Percentiles rank a stretch among this genome's conserved stretches.
Evolutionary conservation across 2,329 filamentous ascomycete species (phyloP).

Genomic region (Fusarium sp.): DNA sequence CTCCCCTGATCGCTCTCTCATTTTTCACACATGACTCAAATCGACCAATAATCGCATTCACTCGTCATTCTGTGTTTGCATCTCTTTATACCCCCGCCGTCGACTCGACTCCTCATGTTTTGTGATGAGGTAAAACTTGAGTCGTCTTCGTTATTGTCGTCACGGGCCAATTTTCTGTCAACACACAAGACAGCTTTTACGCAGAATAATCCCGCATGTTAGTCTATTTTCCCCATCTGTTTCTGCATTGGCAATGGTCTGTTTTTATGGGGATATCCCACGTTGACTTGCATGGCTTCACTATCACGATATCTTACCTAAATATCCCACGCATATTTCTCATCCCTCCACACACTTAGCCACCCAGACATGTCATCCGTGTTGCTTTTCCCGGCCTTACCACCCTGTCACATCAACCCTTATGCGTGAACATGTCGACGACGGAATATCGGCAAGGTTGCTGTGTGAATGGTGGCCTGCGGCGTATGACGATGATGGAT

Average conservation of each 20-base stretch:
- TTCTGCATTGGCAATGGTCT: background rate
- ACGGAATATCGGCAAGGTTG: constrained; percentile 15
- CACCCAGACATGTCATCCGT: constrained; percentile 14
- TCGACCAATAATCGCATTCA: constrained; percentile 3
- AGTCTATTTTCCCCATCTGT: background rate
- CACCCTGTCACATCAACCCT: constrained; percentile 10
- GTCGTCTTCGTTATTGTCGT: background rate
- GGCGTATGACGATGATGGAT: constrained; percentile 2
- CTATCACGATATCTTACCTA: constrained; percentile 19
- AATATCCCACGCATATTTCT: constrained; percentile 21
- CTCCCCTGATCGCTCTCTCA: background rate
- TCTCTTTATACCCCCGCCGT: constrained; percentile 4
- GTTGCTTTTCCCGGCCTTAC: constrained; percentile 3
- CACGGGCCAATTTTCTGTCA: background rate
- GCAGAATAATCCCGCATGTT: background rate
- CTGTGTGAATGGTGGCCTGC: constrained; percentile 9
- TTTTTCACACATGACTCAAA: background rate
- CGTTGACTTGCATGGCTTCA: constrained; percentile 15
- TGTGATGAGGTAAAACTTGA: constrained; percentile 24
- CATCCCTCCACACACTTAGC: constrained; percentile 3
- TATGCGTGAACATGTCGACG: constrained; percentile 4
- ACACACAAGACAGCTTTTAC: constrained; percentile 5
- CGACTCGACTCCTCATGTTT: background rate
- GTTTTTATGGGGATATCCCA: background rate
- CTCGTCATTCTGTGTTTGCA: background rate